Evolutionary conservation across 1,284 basidiomycete genomes (phyloP), one percentile per base, ranked within the genome.

Genomic region (Trametes polyzona): DNA sequence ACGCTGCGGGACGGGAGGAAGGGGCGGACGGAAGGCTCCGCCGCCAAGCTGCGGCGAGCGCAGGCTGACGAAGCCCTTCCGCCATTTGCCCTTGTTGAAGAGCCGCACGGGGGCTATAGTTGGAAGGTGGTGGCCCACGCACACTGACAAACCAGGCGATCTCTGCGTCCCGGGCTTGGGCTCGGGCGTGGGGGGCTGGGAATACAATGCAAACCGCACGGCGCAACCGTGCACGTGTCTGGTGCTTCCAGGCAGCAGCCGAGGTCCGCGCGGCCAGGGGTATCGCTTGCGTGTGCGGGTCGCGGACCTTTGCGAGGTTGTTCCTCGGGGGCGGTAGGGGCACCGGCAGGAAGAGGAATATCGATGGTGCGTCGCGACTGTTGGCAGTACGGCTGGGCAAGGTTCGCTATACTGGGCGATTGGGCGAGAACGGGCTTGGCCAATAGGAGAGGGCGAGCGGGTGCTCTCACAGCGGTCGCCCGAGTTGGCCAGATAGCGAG

Each of bases 91-190:
- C 49, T 36, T 29, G 40, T 51, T 41, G n/a, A 35, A 23, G 37
- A 8, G 10, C 39, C 27, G 39, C 7, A 23, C 49, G 40, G 49
- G 23, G 40, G 39, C 49, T 51, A 51, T 51, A 51, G 49, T 27
- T 48, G 49, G 49, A 35, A n/a, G 47, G 10, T 30, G 26, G 26
- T n/a, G n/a, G n/a, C n/a, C n/a, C n/a, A n/a, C n/a, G n/a, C n/a
- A n/a, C n/a, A n/a, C n/a, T n/a, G n/a, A n/a, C 40, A 49, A 17
- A 29, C 21, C 33, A 36, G 32, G 24, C 46, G 29, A 47, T 30
- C 32, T 32, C 30, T 14, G 44, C 29, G 23, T 27, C 14, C 24
- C 29, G n/a, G 41, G 21, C 16, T 14, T 17, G 14, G 11, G 9
- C 23, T 9, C 14, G 36, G 36, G 23, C 9, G 12, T 3, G 9